Evolutionary conservation across 768 basidiomycete species (phyloP), one percentile per base, ranked within the genome.

Genomic region (Tricholoma flavovirens): DNA sequence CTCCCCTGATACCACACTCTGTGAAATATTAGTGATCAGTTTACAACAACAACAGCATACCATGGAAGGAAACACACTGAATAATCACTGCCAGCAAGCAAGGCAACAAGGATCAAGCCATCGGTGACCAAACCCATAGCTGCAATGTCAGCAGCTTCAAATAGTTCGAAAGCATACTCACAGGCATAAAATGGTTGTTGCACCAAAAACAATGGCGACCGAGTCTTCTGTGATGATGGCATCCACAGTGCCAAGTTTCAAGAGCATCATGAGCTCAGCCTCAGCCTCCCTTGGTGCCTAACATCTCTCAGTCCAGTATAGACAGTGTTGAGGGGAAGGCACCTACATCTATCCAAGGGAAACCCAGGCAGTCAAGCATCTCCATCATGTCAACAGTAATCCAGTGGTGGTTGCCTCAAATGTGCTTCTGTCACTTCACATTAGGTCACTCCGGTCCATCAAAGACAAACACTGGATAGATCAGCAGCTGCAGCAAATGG

Each of bases 321-420:
- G 45, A 29, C 24, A 5, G 9, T 29, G 15, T 21, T 26, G 17
- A 26, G 22, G 6, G 24, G 10, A 32, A 9, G 19, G 17, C n/a
- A 52, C 59, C 30, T 29, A 55, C 59, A 51, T 57, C 54, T 42
- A 60, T 15, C 54, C 53, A 57, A 5, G 29, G 45, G 43, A 60
- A 55, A 14, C 24, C 54, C 15, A 60, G 33, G 14, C 12, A 6
- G 32, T 60, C 43, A 2, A 60, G 54, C 49, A 60, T 32, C 11
- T 55, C 43, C 48, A 55, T 46, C 50, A 60, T 51, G 4, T 33
- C 56, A 7, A 1, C 11, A n/a, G 36, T 55, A 10, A 60, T 26
- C 59, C 53, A 56, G n/a, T 57, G 51, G 14, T 8, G 24, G 29
- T 49, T 54, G 7, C 46, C 54, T 29, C 15, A 32, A 29, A 45